phyloP scores from a whole-genome alignment of 2,329 filamentous ascomycete species.

The Emergomyces orientalis region DNA sequence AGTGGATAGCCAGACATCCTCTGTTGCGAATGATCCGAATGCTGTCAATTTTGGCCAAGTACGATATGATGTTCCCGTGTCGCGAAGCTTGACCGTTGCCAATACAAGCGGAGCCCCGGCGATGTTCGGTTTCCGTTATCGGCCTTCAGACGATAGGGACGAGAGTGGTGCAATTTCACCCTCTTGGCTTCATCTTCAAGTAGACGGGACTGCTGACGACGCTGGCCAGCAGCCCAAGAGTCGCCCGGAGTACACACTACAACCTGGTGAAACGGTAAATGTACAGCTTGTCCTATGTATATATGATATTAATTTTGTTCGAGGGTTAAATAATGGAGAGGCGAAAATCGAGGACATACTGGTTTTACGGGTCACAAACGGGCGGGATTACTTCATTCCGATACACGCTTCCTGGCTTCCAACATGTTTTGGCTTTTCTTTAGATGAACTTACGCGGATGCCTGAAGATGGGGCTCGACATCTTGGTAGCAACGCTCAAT shows the following conservation, averaged over 20 bases:
- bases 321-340: slow-evolving; percentile 60
- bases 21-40: slow-evolving; percentile 32
- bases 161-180: slow-evolving; percentile 38
- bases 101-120: slow-evolving; percentile 82
- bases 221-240: slow-evolving; percentile 14
- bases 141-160: slow-evolving; percentile 46
- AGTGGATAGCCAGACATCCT: slow-evolving; percentile 33
- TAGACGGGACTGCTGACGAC: slow-evolving; percentile 46
- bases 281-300: slow-evolving; percentile 61
- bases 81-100: slow-evolving; percentile 67
- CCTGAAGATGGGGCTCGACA: slow-evolving; percentile 71
- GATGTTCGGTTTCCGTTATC: slow-evolving; percentile 69
- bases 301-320: slow-evolving; percentile 53
- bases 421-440: slow-evolving; percentile 70
- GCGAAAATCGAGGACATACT: slow-evolving; percentile 71
- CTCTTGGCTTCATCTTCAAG: slow-evolving; percentile 62
- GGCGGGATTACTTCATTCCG: slow-evolving; percentile 85
- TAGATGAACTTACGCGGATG: slow-evolving; percentile 80
- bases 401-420: slow-evolving; percentile 69
- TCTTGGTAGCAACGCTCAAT: slow-evolving; percentile 39
- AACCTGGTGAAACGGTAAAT: slow-evolving; percentile 74
- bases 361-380: slow-evolving; percentile 71
- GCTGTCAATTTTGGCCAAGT: slow-evolving; percentile 72
- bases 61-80: slow-evolving; percentile 56
- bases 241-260: slow-evolving; percentile 53